A percentile compares a stretch with the other conserved stretches of the same genome.
These are phyloP conservation scores for Trichoderma endophyticum DNA, from an alignment of 2,329 filamentous ascomycete genomes.

Conservation along the genomic window DNA sequence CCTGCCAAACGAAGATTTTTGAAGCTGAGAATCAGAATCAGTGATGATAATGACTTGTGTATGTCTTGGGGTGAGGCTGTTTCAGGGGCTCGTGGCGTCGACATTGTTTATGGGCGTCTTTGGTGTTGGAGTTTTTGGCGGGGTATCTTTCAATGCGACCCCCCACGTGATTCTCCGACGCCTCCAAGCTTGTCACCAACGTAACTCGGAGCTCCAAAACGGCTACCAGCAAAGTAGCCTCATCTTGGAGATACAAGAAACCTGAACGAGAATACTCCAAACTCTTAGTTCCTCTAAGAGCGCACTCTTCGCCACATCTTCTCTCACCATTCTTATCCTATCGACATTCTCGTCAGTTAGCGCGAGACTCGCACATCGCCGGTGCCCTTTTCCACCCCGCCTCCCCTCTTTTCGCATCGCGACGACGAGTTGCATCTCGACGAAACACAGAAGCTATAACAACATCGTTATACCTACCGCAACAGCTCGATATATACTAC, in stretches of 20 bases:
- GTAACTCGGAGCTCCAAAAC: neutral
- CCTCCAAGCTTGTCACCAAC: neutral
- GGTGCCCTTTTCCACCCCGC: neutral
- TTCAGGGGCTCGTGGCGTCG: neutral
- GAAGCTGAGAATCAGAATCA: neutral
- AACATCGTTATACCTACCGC: neutral
- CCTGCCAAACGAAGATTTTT: neutral
- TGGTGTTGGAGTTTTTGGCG: neutral
- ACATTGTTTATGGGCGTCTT: neutral
- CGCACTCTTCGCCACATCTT: neutral
- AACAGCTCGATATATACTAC: neutral
- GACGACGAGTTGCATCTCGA: neutral
- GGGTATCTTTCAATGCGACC: neutral
- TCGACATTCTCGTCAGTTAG: neutral
- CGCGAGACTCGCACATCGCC: neutral
- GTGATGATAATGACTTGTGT: neutral
- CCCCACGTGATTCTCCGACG: conserved; percentile 14
- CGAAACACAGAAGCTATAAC: neutral
- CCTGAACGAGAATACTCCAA: neutral
- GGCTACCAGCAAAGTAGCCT: neutral
- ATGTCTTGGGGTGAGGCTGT: neutral
- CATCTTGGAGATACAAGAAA: neutral
- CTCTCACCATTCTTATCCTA: fast-evolving
- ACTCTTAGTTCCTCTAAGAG: fast-evolving
- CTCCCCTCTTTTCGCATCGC: neutral